Evolutionary conservation across 129 eudicot genomes (phyloP).

Genomic region (Flaveria bidentis): DNA sequence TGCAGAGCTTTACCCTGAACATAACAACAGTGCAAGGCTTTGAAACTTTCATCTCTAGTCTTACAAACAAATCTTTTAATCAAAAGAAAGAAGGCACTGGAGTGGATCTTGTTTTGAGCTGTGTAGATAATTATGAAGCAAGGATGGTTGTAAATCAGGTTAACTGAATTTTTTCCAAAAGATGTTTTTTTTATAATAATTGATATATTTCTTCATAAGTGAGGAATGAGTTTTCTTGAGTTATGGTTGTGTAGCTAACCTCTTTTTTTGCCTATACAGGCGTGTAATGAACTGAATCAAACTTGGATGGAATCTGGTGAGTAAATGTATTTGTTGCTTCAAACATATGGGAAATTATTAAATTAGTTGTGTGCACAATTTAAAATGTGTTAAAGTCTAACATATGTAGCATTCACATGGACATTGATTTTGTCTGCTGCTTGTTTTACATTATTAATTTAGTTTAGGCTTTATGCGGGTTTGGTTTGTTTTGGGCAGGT

Average conservation of each 20-base stretch:
- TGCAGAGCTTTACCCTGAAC: slow-evolving; percentile 91
- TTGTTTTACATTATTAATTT: neutral
- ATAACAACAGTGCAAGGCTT: slow-evolving; percentile 96
- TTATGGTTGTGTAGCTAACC: slow-evolving; percentile 29
- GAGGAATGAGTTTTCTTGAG: neutral
- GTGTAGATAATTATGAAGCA: slow-evolving; percentile 98
- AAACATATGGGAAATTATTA: neutral
- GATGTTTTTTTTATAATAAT: neutral
- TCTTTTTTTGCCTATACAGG: slow-evolving; percentile 49
- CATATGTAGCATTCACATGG: slow-evolving; percentile 1
- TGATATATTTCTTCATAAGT: neutral
- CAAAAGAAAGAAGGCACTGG: slow-evolving; percentile 75
- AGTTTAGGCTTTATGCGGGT: slow-evolving; percentile 3
- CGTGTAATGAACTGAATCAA: slow-evolving; percentile 94
- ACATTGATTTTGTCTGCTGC: neutral
- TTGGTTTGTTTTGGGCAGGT: slow-evolving; percentile 49
- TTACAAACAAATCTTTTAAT: slow-evolving; percentile 58
- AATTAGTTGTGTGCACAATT: neutral
- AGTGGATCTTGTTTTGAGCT: slow-evolving; percentile 94
- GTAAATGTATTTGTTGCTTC: slow-evolving; percentile 18
- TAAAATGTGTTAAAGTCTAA: neutral
- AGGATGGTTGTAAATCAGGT: slow-evolving; percentile 99
- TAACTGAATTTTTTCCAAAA: slow-evolving; percentile 1
- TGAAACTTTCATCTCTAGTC: slow-evolving; percentile 87
- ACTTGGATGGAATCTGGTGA: slow-evolving; percentile 99